Evolutionary conservation across 2,329 filamentous ascomycete species (phyloP), one percentile per base, ranked within the genome.

Genomic region (Penicillium paneum): DNA sequence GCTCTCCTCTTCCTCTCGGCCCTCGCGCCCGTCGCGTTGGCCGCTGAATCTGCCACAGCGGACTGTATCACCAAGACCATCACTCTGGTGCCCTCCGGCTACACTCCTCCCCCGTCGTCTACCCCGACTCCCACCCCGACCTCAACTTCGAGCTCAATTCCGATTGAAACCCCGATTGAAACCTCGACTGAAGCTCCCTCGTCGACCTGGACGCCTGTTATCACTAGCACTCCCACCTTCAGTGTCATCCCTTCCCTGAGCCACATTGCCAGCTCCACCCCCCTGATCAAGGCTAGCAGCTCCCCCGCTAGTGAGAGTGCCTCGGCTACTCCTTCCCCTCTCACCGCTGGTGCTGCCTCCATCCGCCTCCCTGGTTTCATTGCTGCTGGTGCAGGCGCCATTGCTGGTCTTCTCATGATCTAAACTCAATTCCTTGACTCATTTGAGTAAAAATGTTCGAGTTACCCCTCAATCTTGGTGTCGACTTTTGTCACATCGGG

Each of bases 401-500:
- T 68, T 39, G 68, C 66, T n/a, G 70, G 70, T 21, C 45, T 71
- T 28, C 51, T 68, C n/a, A 49, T 74, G 57, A 60, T 73, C 39
- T 75, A 70, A 63, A 46, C 34, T 10, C 13, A 17, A 39, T 39
- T 17, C 10, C 8, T 4, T 28, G 19, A 10, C 6, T 39, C 28
- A n/a, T 31, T 34, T 34, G 15, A 31, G 26, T 15, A 39, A 42
- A 4, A 28, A 32, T 41, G 24, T 34, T 11, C 26, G 38, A 49
- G 45, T 17, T 31, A 17, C 19, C 8, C n/a, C 8, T 13, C 8
- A 52, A 52, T 57, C 52, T 55, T 48, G 52, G 32, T 63, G 41
- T 39, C 32, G 15, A 38, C 29, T 17, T 41, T 32, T 8, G 42
- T 35, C 38, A 17, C 51, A 44, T 41, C 13, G 46, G n/a, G 12